These are phyloP conservation scores for Alectoria sarmentosa DNA, from an alignment of 495 filamentous ascomycete species.

Conservation along the genomic window DNA sequence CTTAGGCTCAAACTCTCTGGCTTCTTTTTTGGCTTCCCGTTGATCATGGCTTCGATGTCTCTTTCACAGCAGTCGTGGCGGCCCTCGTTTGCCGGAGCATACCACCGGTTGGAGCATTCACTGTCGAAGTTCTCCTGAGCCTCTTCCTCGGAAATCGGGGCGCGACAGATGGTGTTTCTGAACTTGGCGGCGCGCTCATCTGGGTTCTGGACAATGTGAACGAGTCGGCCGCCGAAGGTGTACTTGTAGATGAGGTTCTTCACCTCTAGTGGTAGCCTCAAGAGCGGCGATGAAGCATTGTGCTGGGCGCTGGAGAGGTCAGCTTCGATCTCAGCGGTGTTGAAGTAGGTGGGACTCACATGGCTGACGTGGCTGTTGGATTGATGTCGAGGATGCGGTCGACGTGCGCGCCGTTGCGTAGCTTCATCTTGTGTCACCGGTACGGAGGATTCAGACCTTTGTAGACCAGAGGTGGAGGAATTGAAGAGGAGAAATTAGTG, in stretches of 20 bases:
- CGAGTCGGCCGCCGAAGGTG: background rate
- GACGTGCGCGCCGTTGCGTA: background rate
- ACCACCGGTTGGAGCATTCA: background rate
- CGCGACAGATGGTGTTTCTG: background rate
- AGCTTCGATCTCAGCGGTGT: background rate
- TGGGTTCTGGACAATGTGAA: background rate
- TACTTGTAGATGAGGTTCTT: background rate
- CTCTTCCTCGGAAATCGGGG: background rate
- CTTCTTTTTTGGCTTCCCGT: background rate
- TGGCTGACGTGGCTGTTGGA: background rate
- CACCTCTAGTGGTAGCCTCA: background rate
- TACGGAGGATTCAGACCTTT: no score
- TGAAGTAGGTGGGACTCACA: background rate
- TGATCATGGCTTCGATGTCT: no score
- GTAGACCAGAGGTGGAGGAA: no score
- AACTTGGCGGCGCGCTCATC: background rate
- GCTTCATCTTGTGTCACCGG: background rate
- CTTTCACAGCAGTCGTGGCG: background rate
- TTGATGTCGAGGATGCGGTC: background rate
- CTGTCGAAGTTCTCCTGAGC: background rate
- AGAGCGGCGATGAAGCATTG: background rate
- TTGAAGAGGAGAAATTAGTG: no score
- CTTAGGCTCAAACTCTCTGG: background rate
- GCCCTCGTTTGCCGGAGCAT: background rate
- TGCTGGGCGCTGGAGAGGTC: background rate